Evolutionary conservation across 1,284 basidiomycete genomes (phyloP).

Genomic region (Wolfiporia cocos): DNA sequence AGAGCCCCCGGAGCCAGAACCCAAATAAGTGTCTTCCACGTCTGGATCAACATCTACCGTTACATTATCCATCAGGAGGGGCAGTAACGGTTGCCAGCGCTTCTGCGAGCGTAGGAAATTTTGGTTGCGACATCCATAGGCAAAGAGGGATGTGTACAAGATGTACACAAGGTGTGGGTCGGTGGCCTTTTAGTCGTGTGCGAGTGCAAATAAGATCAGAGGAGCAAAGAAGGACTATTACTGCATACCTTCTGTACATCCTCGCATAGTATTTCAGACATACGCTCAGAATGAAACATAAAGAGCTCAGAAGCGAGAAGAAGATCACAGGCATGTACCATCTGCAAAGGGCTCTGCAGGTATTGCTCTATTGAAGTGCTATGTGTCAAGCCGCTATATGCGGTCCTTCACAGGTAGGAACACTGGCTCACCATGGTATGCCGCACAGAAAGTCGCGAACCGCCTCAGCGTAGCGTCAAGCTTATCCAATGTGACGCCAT

Average conservation of each 20-base stretch:
- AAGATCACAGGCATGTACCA: constrained; percentile 73
- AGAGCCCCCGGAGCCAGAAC: constrained; percentile 24
- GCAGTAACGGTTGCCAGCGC: constrained; percentile 79
- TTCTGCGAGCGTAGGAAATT: constrained; percentile 74
- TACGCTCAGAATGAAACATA: constrained; percentile 81
- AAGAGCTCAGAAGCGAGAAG: constrained; percentile 83
- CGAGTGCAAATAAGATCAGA: background rate
- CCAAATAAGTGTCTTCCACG: constrained; percentile 53
- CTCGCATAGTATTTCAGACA: constrained; percentile 73
- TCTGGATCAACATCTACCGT: constrained; percentile 65
- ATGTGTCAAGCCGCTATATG: background rate
- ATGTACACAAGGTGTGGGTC: constrained; percentile 85
- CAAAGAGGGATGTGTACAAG: constrained; percentile 72
- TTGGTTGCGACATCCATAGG: constrained; percentile 65
- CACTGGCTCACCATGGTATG: constrained; percentile 71
- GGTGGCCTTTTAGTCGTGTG: constrained; percentile 53
- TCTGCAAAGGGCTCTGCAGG: constrained; percentile 72
- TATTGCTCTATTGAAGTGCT: constrained; percentile 66
- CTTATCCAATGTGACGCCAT: constrained; percentile 60
- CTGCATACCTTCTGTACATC: constrained; percentile 61
- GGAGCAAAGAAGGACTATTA: background rate
- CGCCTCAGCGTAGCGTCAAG: constrained; percentile 76
- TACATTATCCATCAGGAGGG: constrained; percentile 76
- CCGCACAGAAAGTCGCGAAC: constrained; percentile 73
- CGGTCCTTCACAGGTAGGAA: background rate